phyloP scores from a whole-genome alignment of 768 basidiomycete species.

The Boletus vermiculosoides region DNA sequence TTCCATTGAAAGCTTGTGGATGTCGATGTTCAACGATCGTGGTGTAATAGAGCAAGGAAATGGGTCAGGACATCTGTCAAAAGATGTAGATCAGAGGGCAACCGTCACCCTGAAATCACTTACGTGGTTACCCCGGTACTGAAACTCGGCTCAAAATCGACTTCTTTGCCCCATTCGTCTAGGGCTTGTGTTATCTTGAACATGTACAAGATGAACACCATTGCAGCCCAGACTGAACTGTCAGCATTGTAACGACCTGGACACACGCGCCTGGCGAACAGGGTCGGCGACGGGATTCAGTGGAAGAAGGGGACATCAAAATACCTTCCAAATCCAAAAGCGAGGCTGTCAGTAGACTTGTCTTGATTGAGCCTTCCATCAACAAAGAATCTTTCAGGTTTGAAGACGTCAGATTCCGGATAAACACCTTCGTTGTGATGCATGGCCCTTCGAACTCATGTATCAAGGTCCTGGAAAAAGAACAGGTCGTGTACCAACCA shows the following conservation, averaged over 20 bases:
- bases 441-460: slow-evolving; percentile 15
- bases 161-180: slow-evolving; percentile 26
- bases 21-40: slow-evolving; percentile 1
- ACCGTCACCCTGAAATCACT: not conserved
- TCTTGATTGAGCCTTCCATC: slow-evolving; percentile 9
- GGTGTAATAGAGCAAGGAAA: slow-evolving; percentile 16
- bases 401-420: slow-evolving; percentile 27
- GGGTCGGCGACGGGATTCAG: not conserved
- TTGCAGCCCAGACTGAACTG: slow-evolving; percentile 29
- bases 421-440: slow-evolving; percentile 7
- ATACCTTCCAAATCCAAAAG: slow-evolving; percentile 29
- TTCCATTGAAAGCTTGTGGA: not conserved
- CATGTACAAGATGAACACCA: slow-evolving; percentile 27
- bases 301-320: not conserved
- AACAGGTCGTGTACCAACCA: slow-evolving; percentile 10
- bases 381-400: slow-evolving; percentile 32
- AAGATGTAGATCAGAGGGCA: not conserved
- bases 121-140: slow-evolving; percentile 16
- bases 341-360: not conserved
- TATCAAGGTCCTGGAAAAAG: not conserved
- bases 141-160: slow-evolving; percentile 18
- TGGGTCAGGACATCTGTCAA: slow-evolving; percentile 8
- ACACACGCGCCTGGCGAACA: slow-evolving; percentile 25
- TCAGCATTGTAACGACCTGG: slow-evolving; percentile 34
- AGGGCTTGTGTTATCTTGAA: slow-evolving; percentile 27